Evolutionary conservation across 2,329 filamentous ascomycete species (phyloP).

Genomic region (Xylaria multiplex): DNA sequence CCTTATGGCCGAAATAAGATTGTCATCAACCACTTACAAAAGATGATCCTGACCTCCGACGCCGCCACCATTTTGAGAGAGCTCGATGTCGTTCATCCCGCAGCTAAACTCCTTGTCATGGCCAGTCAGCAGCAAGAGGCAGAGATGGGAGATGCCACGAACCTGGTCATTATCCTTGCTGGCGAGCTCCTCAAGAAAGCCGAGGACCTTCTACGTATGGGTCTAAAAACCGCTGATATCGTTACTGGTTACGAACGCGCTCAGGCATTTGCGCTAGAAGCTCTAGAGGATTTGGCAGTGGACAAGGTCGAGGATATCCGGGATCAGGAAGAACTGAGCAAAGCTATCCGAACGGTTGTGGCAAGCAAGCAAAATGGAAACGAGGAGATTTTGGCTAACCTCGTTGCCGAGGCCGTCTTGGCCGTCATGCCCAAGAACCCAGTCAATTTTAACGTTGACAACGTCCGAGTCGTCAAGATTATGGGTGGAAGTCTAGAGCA

Average conservation of each 20-base stretch:
- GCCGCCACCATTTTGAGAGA: conserved; percentile 97
- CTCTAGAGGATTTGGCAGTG: conserved; percentile 86
- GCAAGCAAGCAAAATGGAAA: conserved; percentile 96
- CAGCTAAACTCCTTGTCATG: conserved; percentile 98
- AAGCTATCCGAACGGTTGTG: conserved; percentile 94
- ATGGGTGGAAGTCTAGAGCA: conserved; percentile 97
- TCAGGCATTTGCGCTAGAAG: conserved; percentile 85
- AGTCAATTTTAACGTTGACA: conserved; percentile 97
- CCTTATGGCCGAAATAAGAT: conserved; percentile 99
- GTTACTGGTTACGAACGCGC: conserved; percentile 96
- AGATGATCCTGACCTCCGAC: conserved; percentile 99
- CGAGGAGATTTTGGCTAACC: conserved; percentile 85
- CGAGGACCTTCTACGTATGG: conserved; percentile 95
- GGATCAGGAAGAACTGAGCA: conserved; percentile 84
- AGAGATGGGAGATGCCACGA: conserved; percentile 98
- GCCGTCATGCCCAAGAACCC: conserved; percentile 96
- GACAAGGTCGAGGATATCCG: conserved; percentile 89
- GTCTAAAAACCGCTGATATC: conserved; percentile 97
- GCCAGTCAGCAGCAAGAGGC: conserved; percentile 98
- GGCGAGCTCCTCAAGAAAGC: conserved; percentile 97
- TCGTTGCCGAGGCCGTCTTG: conserved; percentile 87
- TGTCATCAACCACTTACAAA: conserved; percentile 99
- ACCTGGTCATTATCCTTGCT: conserved; percentile 94
- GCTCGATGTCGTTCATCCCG: conserved; percentile 97
- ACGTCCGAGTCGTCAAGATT: conserved; percentile 98